phyloP scores from a whole-genome alignment of 2,329 filamentous ascomycete species.

The Fusarium sp. region DNA sequence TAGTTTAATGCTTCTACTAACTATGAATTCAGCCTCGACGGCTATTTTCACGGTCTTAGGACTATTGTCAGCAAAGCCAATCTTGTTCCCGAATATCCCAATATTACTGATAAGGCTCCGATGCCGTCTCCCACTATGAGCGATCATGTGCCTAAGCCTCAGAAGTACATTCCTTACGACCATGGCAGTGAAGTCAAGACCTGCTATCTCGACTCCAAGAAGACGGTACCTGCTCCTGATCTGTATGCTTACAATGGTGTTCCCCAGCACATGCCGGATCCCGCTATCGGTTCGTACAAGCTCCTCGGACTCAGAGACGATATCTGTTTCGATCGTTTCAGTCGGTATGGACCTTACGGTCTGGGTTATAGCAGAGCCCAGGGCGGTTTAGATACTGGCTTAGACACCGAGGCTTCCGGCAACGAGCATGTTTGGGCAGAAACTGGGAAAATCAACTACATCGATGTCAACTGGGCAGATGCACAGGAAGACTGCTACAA shows the following conservation, averaged over 20 bases:
- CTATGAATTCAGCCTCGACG: conserved; percentile 68
- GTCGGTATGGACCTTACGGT: conserved; percentile 85
- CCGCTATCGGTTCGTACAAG: conserved; percentile 79
- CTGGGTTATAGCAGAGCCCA: conserved; percentile 79
- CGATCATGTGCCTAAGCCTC: conserved; percentile 54
- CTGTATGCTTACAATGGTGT: conserved; percentile 76
- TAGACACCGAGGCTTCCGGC: conserved; percentile 77
- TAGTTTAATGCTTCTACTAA: conserved; percentile 18
- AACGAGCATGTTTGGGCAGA: conserved; percentile 66
- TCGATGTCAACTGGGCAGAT: conserved; percentile 62
- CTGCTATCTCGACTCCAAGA: conserved; percentile 71
- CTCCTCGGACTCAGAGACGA: conserved; percentile 78
- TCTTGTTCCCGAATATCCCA: conserved; percentile 80
- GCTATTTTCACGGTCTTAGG: conserved; percentile 82
- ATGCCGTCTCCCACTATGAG: conserved; percentile 48
- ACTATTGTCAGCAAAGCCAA: conserved; percentile 70
- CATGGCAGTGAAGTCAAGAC: conserved; percentile 62
- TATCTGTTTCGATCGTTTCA: conserved; percentile 88
- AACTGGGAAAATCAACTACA: conserved; percentile 66
- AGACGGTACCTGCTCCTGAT: conserved; percentile 66
- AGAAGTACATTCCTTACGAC: conserved; percentile 75
- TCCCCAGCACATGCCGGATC: conserved; percentile 79
- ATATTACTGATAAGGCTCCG: conserved; percentile 45
- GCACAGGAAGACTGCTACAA: conserved; percentile 64
- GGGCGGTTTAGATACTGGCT: conserved; percentile 76